These are phyloP conservation scores for Pneumocystis wakefieldiae DNA, from an alignment of 1,139 yeast genomes.

Conservation along the genomic window DNA sequence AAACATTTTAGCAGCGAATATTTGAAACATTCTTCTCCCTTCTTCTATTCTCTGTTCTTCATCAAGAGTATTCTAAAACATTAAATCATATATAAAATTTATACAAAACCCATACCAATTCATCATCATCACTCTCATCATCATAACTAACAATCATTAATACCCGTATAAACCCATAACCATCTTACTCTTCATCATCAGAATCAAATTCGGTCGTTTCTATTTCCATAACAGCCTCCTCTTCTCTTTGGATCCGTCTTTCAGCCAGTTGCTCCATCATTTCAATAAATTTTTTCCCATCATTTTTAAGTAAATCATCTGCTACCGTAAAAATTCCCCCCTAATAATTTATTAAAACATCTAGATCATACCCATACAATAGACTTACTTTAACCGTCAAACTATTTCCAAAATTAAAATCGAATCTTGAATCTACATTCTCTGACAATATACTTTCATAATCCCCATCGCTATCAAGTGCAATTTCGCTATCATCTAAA, in stretches of 20 bases:
- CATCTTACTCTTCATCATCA: conserved; percentile 24
- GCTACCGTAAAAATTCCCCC: conserved; percentile 48
- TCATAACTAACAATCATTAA: conserved; percentile 16
- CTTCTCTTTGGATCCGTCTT: conserved; percentile 39
- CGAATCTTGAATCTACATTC: conserved; percentile 15
- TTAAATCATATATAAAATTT: not conserved
- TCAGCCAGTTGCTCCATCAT: conserved; percentile 64
- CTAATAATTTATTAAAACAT: not conserved
- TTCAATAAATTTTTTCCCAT: conserved; percentile 58
- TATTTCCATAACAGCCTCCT: conserved; percentile 23
- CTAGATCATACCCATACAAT: not conserved
- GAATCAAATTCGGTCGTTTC: conserved; percentile 26
- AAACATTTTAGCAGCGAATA: conserved; percentile 59
- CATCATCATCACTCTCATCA: conserved; percentile 27
- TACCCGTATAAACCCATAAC: conserved; percentile 19
- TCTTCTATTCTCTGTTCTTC: conserved; percentile 61
- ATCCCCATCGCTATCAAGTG: conserved; percentile 12
- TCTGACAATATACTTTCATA: conserved; percentile 13
- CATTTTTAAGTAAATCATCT: conserved; percentile 59
- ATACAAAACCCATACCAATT: conserved; percentile 20
- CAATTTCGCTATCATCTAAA: conserved; percentile 3
- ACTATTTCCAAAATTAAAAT: conserved; percentile 24
- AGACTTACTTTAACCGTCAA: conserved; percentile 21
- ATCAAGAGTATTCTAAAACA: conserved; percentile 28
- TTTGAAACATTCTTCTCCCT: conserved; percentile 59